Evolutionary conservation across 305 asterid species (phyloP).

Genomic region (Ajuga reptans): DNA sequence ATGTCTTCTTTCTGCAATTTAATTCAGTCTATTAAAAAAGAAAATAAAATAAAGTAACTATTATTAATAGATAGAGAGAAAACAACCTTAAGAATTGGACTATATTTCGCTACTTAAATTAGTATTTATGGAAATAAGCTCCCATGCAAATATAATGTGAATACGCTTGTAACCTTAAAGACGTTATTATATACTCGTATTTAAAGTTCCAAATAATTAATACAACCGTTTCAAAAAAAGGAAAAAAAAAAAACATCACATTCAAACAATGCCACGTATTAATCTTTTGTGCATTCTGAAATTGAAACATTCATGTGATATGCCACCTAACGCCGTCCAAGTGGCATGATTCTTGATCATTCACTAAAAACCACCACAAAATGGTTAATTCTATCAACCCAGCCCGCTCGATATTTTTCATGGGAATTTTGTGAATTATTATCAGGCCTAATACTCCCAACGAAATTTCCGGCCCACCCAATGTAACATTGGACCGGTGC

Average conservation of each 20-base stretch:
- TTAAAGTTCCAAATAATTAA: neutral
- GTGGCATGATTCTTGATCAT: slow-evolving; percentile 21
- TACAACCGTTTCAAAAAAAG: too few species aligned
- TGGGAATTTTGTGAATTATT: too few species aligned
- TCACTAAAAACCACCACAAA: neutral
- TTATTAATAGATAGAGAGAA: too few species aligned
- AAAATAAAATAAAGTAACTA: too few species aligned
- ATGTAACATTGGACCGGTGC: neutral
- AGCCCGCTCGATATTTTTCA: too few species aligned
- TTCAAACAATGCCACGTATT: slow-evolving; percentile 15
- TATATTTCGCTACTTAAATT: neutral
- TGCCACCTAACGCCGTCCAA: slow-evolving; percentile 23
- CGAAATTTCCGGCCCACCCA: too few species aligned
- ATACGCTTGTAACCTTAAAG: neutral
- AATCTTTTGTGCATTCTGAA: neutral
- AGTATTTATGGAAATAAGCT: neutral
- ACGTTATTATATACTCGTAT: neutral
- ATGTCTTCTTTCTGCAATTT: slow-evolving; percentile 67
- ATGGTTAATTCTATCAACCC: too few species aligned
- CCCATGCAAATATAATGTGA: neutral
- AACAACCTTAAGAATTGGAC: neutral
- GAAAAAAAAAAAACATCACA: neutral
- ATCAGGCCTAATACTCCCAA: too few species aligned
- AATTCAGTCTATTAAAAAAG: neutral
- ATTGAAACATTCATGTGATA: slow-evolving; percentile 27